phyloP scores from a whole-genome alignment of 2,329 filamentous ascomycete species.

The Fusarium pilosicola region DNA sequence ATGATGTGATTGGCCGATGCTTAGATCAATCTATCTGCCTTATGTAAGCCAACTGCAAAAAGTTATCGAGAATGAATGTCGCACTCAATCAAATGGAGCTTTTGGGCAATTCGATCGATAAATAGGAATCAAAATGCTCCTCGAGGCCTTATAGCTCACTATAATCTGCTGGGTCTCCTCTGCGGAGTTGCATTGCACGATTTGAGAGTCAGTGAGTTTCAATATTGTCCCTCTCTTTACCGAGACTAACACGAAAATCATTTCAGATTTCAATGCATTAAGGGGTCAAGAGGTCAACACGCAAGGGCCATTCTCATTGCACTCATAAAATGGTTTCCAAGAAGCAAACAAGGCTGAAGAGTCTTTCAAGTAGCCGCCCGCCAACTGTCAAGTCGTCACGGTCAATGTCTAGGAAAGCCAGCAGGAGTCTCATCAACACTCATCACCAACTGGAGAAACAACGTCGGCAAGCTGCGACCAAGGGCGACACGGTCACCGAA shows the following conservation, averaged over 20 bases:
- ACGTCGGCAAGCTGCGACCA: conserved; percentile 62
- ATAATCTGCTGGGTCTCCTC: too few species aligned
- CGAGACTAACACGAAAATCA: conserved; percentile 26
- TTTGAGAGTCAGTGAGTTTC: conserved; percentile 2
- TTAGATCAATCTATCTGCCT: not conserved
- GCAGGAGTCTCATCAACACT: conserved; percentile 70
- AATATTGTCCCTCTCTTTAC: not conserved
- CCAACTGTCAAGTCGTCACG: conserved; percentile 62
- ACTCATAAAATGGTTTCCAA: conserved; percentile 54
- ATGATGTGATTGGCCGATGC: not conserved
- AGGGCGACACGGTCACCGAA: conserved; percentile 60
- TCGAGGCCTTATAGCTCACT: not conserved
- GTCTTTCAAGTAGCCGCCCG: conserved; percentile 62
- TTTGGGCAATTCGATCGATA: not conserved
- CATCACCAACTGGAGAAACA: conserved; percentile 74
- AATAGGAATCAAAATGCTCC: not conserved
- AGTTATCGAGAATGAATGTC: not conserved
- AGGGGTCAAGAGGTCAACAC: conserved; percentile 1
- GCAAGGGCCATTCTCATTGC: not conserved
- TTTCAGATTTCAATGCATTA: conserved; percentile 9
- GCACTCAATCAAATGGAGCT: not conserved
- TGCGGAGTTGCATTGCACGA: not conserved
- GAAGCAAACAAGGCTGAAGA: conserved; percentile 59
- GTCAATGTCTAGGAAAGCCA: conserved; percentile 72
- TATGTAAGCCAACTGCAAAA: not conserved